Percentiles rank a stretch among this genome's conserved stretches.
These are phyloP conservation scores for Diplosphaera chodatii DNA, from an alignment of 139 green algal species.

Conservation along the genomic window DNA sequence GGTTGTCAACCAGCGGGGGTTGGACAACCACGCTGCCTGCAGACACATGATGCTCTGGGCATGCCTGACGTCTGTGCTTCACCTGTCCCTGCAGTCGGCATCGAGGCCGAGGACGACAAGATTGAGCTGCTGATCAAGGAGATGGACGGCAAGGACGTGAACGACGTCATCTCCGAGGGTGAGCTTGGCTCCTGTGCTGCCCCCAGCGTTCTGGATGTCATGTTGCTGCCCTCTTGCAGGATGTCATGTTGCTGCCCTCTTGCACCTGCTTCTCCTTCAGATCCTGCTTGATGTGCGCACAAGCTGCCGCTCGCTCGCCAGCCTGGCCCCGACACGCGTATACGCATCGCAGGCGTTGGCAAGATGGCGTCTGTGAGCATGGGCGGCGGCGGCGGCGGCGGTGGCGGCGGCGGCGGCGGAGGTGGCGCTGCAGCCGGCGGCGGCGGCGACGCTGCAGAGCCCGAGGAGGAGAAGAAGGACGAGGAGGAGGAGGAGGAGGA, in stretches of 20 bases:
- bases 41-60: too few species aligned
- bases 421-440: conserved; percentile 23
- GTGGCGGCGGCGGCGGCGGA: conserved; percentile 13
- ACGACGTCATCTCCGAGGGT: conserved; percentile 35
- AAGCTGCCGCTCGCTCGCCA: too few species aligned
- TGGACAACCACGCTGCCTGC: too few species aligned
- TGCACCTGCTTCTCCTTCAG: too few species aligned
- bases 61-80: not conserved
- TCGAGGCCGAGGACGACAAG: conserved; percentile 56
- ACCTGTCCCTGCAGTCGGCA: conserved; percentile 34
- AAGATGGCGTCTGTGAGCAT: conserved; percentile 70
- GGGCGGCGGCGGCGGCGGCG: conserved; percentile 43
- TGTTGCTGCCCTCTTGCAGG: too few species aligned
- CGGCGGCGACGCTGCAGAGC: conserved; percentile 39
- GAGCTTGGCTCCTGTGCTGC: too few species aligned
- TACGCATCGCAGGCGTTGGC: conserved; percentile 29
- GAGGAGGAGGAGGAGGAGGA: conserved; percentile 57
- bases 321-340: too few species aligned
- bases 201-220: too few species aligned
- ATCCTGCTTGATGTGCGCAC: too few species aligned
- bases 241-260: too few species aligned
- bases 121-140: conserved; percentile 55
- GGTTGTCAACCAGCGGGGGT: too few species aligned
- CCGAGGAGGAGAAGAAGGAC: conserved; percentile 50
- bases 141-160: conserved; percentile 73